Evolutionary conservation across 768 basidiomycete species (phyloP), one percentile per base, ranked within the genome.

Genomic region (Hypsizygus marmoreus): DNA sequence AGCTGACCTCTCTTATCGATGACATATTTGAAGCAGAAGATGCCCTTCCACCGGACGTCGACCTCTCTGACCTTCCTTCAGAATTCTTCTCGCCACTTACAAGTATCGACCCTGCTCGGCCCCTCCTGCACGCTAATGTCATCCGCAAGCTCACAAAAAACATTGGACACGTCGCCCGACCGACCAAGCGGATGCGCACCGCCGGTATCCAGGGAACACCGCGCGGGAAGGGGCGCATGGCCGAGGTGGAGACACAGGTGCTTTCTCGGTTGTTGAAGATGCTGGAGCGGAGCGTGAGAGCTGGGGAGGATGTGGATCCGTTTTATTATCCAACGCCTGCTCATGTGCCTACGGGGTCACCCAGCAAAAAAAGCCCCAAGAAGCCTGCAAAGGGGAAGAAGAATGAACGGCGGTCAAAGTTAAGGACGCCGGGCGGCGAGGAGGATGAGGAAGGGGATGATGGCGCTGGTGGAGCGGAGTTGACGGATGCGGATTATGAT

Each of bases 1-100:
- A 89, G 62, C 73, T 98, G 8, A 73, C 71, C 0, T 80, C 82
- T 2, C 67, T 91, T 13, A 70, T 95, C 1, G 90, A 93, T 52
- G 92, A 95, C 43, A 77, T 97, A 12, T 88, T 95, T 45, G 85
- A 88, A 51, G 83, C 88, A 0, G 84, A 90, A 55, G 93, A 94
- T 59, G 62, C 75, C 0, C 68, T 91, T 12, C 76, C 84, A 2
- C 68, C 80, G 0, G 84, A 87, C 38, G 63, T 70, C 2, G 73
- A 76, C 29, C 49, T 68, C n/a, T 49, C 60, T 11, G 74, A 82
- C 40, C 68, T 91, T 10, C 72, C 82, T 3, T 59, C 70, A 22
- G 78, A 84, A 6, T 86, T 73, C 59, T 93, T 83, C 64, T 93
- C 82, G 17, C 69, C 68, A 6, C 67, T 79, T 23, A 87, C 82